These are phyloP conservation scores for Myxozyma vanderwaltii DNA, from an alignment of 805 yeast species.

Conservation along the genomic window DNA sequence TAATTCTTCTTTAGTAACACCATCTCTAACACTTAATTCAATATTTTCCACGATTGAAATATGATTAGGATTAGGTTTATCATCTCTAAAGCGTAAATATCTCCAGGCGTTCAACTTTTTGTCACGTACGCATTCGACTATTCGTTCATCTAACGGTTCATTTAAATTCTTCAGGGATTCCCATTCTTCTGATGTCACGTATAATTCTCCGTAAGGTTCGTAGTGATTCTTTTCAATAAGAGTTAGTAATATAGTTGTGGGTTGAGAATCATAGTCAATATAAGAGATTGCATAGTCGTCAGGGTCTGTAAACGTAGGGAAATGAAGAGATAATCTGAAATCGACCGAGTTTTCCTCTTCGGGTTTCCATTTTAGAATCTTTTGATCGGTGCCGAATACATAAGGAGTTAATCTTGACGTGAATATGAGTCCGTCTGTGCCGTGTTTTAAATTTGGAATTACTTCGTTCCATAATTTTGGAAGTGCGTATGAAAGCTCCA, in stretches of 20 bases:
- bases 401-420: slow-evolving; percentile 91
- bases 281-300: slow-evolving; percentile 52
- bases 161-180: slow-evolving; percentile 62
- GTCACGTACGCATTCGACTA: slow-evolving; percentile 80
- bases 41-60: slow-evolving; percentile 78
- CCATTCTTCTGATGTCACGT: slow-evolving; percentile 76
- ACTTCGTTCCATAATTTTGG: slow-evolving; percentile 71
- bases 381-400: slow-evolving; percentile 81
- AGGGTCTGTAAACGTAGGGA: slow-evolving; percentile 53
- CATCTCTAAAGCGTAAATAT: slow-evolving; percentile 87
- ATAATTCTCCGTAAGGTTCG: slow-evolving; percentile 65
- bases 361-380: slow-evolving; percentile 94
- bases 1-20: slow-evolving; percentile 79
- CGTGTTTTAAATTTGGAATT: slow-evolving; percentile 71
- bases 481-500: slow-evolving; percentile 81
- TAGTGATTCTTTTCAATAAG: slow-evolving; percentile 77
- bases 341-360: slow-evolving; percentile 94
- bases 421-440: slow-evolving; percentile 90
- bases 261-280: slow-evolving; percentile 78
- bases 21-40: slow-evolving; percentile 79
- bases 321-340: slow-evolving; percentile 67
- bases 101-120: slow-evolving; percentile 70
- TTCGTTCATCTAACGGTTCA: slow-evolving; percentile 86
- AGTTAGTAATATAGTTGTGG: slow-evolving; percentile 64
- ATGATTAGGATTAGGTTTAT: slow-evolving; percentile 86